Base-by-base conservation (phyloP, 2,329 filamentous ascomycete genomes). In the Zasmidium cellare region DNA sequence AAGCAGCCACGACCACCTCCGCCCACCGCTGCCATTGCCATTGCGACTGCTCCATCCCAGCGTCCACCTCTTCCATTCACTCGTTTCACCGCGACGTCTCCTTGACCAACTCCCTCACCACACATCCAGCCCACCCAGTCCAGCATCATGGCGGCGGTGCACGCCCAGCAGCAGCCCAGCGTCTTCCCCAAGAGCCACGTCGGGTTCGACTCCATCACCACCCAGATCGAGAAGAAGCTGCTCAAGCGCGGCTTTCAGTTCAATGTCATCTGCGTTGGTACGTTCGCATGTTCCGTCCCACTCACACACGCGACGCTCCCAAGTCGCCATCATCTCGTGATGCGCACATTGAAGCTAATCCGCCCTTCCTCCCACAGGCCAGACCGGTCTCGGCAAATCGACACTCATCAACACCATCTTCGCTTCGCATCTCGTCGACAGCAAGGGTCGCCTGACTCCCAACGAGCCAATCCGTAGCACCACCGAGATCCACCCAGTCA, bases 391-490 rank as follows among this genome's bases (percentile, higher is more conserved):
- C 71, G 94, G 94, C 80, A 99, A 99, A 83, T 97, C 93, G 57
- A 99, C 94, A 63, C 82, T 99, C 75, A 96, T 99, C 85, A 99
- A 99, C 86, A 99, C 94, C 79, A 97, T 99, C 83, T 99, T 99
- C 80, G 94, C 94, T 69, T 97, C 94, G 69, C 94, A 99, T 83
- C 86, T 99, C 70, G 97, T 99, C 79, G 93, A 99, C 79, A 96
- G 92, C 75, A 99, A 99, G 84, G 94, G 94, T 74, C 91, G 94
- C 74, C 83, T 97, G 73, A 82, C 88, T 62, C 94, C 94, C 66
- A 90, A 96, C 74, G 94, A 99, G 83, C 88, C 89, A 70, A 91
- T 96, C 71, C 91, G 94, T 75, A 89, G 89, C 67, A 99, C 94
- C 64, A 99, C 94, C 74, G 94, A 97, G 82, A 99, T 99, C 73